Conservation (phyloP, 768 basidiomycete genomes). For the Termitomyces bulborhizus region DNA sequence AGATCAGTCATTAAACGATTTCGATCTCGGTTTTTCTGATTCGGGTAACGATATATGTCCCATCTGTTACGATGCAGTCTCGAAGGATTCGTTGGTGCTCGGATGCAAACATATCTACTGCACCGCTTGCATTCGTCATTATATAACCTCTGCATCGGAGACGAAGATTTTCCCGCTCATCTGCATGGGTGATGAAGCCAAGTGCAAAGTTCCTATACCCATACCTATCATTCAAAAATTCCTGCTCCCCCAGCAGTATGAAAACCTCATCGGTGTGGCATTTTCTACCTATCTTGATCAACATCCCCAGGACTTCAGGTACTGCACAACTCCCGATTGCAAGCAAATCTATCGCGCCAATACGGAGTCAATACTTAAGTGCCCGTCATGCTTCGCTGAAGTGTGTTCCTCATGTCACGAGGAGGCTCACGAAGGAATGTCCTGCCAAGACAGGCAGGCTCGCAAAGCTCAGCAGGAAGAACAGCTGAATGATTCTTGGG, state of each 20-base stretch:
- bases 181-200: slow-evolving; percentile 57
- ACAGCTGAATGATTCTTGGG: slow-evolving; percentile 34
- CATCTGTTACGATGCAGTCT: slow-evolving; percentile 43
- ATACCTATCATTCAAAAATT: slow-evolving; percentile 46
- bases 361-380: slow-evolving; percentile 27
- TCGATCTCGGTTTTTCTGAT: background rate
- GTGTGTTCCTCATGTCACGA: slow-evolving; percentile 46
- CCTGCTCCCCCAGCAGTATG: slow-evolving; percentile 43
- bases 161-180: slow-evolving; percentile 48
- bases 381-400: slow-evolving; percentile 45
- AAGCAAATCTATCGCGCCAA: slow-evolving; percentile 51
- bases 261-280: slow-evolving; percentile 45
- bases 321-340: slow-evolving; percentile 73
- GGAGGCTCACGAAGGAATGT: slow-evolving; percentile 46
- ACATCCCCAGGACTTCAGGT: slow-evolving; percentile 50
- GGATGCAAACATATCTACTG: slow-evolving; percentile 48
- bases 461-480: slow-evolving; percentile 35
- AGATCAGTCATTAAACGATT: slow-evolving; percentile 28
- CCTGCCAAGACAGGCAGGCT: slow-evolving; percentile 33
- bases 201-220: slow-evolving; percentile 49
- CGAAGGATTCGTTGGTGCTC: slow-evolving; percentile 32
- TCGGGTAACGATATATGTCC: slow-evolving; percentile 33
- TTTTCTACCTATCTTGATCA: slow-evolving; percentile 50
- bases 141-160: slow-evolving; percentile 35
- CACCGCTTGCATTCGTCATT: slow-evolving; percentile 40